A percentile compares a stretch with the other conserved stretches of the same genome.
Evolutionary conservation across 768 basidiomycete genomes (phyloP).

Genomic region (Suillus plorans): DNA sequence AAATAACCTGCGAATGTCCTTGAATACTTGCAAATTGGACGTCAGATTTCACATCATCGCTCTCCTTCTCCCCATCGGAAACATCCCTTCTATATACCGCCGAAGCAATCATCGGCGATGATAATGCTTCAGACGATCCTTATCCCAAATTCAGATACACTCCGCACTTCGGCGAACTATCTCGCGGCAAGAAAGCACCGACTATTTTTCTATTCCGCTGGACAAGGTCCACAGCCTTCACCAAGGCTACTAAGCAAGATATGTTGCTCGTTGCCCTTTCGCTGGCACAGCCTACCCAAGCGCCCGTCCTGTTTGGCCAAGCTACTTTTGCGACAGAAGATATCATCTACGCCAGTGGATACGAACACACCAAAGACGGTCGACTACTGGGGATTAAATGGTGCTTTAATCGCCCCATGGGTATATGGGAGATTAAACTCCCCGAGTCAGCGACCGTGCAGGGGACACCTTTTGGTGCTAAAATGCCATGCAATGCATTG

Average conservation of each 20-base stretch:
- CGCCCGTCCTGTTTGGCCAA: constrained; percentile 51
- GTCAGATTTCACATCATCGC: constrained; percentile 31
- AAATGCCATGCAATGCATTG: constrained; percentile 20
- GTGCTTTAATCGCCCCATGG: constrained; percentile 59
- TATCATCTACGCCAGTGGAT: constrained; percentile 58
- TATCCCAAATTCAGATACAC: constrained; percentile 34
- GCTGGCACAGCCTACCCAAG: constrained; percentile 6
- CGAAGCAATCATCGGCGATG: constrained; percentile 3
- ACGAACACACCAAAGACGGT: constrained; percentile 56
- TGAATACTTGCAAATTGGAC: background rate
- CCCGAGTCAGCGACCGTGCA: constrained; percentile 13
- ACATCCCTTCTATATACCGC: background rate
- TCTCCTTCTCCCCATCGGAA: constrained; percentile 26
- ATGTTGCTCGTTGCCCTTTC: constrained; percentile 14
- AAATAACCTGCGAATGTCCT: background rate
- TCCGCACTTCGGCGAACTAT: constrained; percentile 64
- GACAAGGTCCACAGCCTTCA: constrained; percentile 19
- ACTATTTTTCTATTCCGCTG: constrained; percentile 55
- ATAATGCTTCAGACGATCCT: constrained; percentile 23
- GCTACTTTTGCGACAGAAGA: constrained; percentile 46
- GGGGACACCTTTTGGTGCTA: constrained; percentile 7
- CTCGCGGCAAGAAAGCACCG: constrained; percentile 52
- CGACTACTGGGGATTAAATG: constrained; percentile 56
- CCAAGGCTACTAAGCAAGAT: constrained; percentile 12
- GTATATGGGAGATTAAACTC: constrained; percentile 52